Base-by-base conservation (phyloP, 2,329 filamentous ascomycete species). In the Tolypocladium inflatum region DNA sequence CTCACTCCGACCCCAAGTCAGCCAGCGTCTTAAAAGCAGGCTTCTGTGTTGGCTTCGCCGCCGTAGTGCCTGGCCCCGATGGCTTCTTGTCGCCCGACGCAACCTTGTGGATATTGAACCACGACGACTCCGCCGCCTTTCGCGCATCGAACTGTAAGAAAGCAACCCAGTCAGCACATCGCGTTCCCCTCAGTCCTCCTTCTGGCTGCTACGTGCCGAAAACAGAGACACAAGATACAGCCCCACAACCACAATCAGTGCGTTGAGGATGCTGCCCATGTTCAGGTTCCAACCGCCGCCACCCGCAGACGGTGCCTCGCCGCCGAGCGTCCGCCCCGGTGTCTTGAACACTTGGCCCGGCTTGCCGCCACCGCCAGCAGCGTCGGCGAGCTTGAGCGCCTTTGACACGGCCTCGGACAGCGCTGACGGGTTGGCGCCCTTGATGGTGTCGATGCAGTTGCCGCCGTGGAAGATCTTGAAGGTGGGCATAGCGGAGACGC, bases 381-480 rank as follows among this genome's bases (percentile, higher is more conserved):
- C 67, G 39, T 70, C 71, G 11, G 73, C 72, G 21, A 86, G 74
- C 69, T 82, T 83, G 55, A 85, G 76, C 4, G 83, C 84, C 70
- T 88, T 88, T 66, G 87, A 86, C 63, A 97, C 86, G 30, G 89
- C 90, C 58, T 85, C 81, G 41, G 86, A 88, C 50, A 99, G 84
- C 55, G 85, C 86, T 13, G 85, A 80, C 1, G 86, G 83, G 75
- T 96, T 89, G 39, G 92, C 91, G 65, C 94, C 94, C 67, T 83
- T 82, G 68, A 96, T 85, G 38, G 88, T 91, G 63, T 90, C 82
- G 68, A 89, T 81, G 66, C 87, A 84, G 63, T 81, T 78, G 66
- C 87, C 87, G 69, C 84, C 85, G 75, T 90, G 88, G 80, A 91
- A 92, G 73, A 97, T 86, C 71, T 97, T 83, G 76, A 99, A 97